Conservation (phyloP, 441 rosid genomes). For the Brassica balearica region DNA sequence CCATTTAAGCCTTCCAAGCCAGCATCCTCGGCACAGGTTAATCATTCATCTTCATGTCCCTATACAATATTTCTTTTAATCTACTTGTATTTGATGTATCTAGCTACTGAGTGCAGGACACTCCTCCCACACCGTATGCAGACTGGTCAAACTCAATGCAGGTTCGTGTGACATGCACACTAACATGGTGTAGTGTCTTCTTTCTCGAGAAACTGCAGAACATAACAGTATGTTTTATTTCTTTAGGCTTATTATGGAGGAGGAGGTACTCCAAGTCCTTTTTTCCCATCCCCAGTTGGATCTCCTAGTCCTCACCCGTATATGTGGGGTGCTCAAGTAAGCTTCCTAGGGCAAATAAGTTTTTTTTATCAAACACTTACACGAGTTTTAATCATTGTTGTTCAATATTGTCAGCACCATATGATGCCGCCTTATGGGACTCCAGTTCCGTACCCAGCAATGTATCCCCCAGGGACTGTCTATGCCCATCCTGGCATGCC, state of each 20-base stretch:
- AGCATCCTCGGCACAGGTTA: conserved; percentile 76
- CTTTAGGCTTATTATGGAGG: conserved; percentile 89
- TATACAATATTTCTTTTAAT: neutral
- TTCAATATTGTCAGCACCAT: conserved; percentile 69
- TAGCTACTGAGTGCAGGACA: conserved; percentile 65
- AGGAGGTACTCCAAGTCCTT: conserved; percentile 85
- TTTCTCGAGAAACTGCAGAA: neutral
- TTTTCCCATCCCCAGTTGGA: conserved; percentile 87
- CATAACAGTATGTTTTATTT: neutral
- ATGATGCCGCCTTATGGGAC: conserved; percentile 92
- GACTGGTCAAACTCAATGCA: conserved; percentile 97
- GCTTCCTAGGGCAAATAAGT: neutral
- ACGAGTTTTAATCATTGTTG: neutral
- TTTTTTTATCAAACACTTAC: conserved; percentile 1
- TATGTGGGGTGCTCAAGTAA: conserved; percentile 95
- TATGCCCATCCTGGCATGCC: conserved; percentile 92
- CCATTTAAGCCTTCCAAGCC: conserved; percentile 59
- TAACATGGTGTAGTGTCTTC: neutral
- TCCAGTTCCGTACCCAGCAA: conserved; percentile 90
- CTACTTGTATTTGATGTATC: neutral
- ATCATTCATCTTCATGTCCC: neutral
- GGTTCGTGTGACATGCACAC: conserved; percentile 48
- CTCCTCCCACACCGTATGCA: conserved; percentile 77
- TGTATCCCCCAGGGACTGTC: conserved; percentile 93
- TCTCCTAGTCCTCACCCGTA: conserved; percentile 93